Evolutionary conservation across 331 rosid species (phyloP).

Genomic region (Quercus tomentella): DNA sequence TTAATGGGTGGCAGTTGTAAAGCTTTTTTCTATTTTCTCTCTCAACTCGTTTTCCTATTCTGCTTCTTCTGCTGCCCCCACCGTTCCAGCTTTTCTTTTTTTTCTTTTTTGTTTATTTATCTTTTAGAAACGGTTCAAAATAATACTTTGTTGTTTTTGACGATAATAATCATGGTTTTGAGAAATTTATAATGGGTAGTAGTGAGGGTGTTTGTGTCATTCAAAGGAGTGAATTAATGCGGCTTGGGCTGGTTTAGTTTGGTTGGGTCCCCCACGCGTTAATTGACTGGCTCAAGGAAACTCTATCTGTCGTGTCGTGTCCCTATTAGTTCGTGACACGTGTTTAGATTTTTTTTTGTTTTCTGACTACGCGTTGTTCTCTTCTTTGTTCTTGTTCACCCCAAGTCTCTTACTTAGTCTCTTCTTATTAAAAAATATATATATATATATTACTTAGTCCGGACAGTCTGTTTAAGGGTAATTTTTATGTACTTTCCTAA

Average conservation of each 20-base stretch:
- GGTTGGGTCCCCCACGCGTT: not conserved
- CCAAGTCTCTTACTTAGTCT: no score
- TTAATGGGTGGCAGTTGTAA: slow-evolving; percentile 15
- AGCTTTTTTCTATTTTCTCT: not conserved
- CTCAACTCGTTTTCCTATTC: no score
- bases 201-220: not conserved
- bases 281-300: not conserved
- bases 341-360: no score
- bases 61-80: no score
- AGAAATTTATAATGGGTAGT: not conserved
- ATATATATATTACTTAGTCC: no score
- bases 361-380: no score
- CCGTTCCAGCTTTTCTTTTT: no score
- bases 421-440: no score
- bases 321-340: not conserved
- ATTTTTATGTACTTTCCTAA: fast-evolving
- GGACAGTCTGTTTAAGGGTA: not conserved
- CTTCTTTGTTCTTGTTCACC: no score
- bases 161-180: not conserved
- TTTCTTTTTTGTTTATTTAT: not conserved
- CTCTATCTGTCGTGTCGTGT: not conserved
- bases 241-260: not conserved
- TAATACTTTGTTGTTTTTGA: not conserved
- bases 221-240: no score
- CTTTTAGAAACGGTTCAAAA: not conserved